These are phyloP conservation scores for Centaurea solstitialis DNA, from an alignment of 129 eudicot species.

Conservation along the genomic window DNA sequence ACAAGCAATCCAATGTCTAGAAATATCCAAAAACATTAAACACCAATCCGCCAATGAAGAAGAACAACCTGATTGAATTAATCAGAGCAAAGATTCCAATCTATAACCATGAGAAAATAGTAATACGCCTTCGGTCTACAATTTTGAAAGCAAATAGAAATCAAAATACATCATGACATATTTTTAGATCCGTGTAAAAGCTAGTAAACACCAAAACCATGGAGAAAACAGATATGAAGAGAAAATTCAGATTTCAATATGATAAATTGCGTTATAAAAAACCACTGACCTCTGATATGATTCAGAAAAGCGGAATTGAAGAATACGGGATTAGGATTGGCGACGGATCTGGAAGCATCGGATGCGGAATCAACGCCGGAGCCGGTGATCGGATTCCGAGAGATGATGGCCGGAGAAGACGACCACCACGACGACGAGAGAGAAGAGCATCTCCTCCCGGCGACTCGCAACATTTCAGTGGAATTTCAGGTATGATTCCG, in stretches of 20 bases:
- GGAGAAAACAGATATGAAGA: neutral
- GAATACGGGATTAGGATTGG: slow-evolving; percentile 18
- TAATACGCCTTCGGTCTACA: neutral
- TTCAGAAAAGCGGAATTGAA: slow-evolving; percentile 25
- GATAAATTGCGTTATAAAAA: neutral
- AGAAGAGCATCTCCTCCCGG: slow-evolving; percentile 66
- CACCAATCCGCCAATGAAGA: neutral
- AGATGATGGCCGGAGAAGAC: slow-evolving; percentile 33
- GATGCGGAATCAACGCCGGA: slow-evolving; percentile 29
- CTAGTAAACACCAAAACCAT: slow-evolving; percentile 7
- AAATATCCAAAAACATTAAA: neutral
- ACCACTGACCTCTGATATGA: slow-evolving; percentile 53
- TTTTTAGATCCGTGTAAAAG: neutral
- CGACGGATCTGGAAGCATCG: slow-evolving; percentile 38
- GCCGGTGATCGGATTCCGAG: slow-evolving; percentile 39
- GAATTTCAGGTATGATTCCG: slow-evolving; percentile 3
- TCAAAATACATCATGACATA: neutral
- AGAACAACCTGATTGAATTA: neutral
- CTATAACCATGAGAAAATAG: neutral
- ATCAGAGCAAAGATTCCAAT: slow-evolving; percentile 7
- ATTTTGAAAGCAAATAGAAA: neutral
- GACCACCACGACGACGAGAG: slow-evolving; percentile 44
- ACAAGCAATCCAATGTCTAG: neutral
- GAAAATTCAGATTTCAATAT: neutral
- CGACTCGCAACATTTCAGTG: slow-evolving; percentile 50